phyloP scores from a whole-genome alignment of 1,139 yeast species.

The Diutina siamensis region DNA sequence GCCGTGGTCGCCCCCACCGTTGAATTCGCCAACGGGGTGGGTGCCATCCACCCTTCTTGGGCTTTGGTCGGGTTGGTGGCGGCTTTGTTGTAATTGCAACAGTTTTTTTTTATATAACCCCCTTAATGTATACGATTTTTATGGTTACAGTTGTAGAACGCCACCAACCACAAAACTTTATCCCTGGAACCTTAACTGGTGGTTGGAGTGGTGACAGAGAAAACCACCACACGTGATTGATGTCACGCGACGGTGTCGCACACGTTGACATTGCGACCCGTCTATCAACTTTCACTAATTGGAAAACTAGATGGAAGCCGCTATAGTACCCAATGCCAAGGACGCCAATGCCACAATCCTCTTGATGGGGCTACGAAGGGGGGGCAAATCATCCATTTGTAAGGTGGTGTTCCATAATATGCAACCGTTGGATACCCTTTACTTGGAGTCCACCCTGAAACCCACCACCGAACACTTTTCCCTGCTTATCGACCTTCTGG shows the following conservation, averaged over 20 bases:
- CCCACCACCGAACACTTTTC: conserved; percentile 74
- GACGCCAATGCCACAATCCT: conserved; percentile 51
- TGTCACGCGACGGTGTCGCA: not conserved
- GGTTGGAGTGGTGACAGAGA: not conserved
- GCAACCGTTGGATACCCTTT: conserved; percentile 91
- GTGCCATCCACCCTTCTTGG: not conserved
- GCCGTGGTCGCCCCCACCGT: not conserved
- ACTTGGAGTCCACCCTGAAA: conserved; percentile 79
- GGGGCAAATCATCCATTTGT: conserved; percentile 85
- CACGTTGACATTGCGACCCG: conserved; percentile 3
- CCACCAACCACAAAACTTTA: too few species aligned
- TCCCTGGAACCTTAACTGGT: too few species aligned
- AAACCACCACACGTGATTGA: not conserved
- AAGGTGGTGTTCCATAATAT: conserved; percentile 93
- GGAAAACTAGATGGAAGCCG: conserved; percentile 1
- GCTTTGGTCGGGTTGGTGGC: not conserved
- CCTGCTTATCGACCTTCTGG: conserved; percentile 75
- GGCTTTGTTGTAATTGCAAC: not conserved
- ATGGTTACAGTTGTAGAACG: not conserved
- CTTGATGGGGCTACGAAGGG: conserved; percentile 73
- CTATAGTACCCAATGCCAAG: not conserved
- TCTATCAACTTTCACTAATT: too few species aligned
- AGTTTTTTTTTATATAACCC: too few species aligned
- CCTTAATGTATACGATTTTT: not conserved
- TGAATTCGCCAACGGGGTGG: not conserved